phyloP scores from a whole-genome alignment of 73 alveolate genomes.

The Halteria grandinella region DNA sequence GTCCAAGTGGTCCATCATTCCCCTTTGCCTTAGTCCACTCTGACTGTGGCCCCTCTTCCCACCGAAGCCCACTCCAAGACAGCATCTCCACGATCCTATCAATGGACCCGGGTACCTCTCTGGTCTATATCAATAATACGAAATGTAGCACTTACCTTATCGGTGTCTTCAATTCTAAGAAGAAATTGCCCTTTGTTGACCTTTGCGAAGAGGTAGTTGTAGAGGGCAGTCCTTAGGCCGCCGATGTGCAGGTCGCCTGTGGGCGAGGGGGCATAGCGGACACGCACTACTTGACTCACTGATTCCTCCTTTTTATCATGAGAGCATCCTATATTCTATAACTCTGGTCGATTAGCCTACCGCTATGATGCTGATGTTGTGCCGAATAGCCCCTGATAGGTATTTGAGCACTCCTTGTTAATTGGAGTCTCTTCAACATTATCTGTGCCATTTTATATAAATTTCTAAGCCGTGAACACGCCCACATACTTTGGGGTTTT shows the following conservation, averaged over 20 bases:
- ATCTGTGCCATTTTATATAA: too few relatives aligned
- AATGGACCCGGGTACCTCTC: conserved; percentile 66
- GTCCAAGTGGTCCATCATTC: conserved; percentile 69
- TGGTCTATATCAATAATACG: conserved; percentile 4
- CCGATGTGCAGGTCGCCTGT: conserved; percentile 76
- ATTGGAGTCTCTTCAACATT: too few relatives aligned
- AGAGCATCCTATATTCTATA: too few relatives aligned
- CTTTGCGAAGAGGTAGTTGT: conserved; percentile 74
- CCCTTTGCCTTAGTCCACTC: neutral
- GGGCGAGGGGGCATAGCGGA: conserved; percentile 74
- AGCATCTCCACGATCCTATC: conserved; percentile 56
- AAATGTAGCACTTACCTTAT: conserved; percentile 29
- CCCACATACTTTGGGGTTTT: too few relatives aligned
- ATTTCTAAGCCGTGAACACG: too few relatives aligned
- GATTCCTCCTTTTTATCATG: too few relatives aligned
- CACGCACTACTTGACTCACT: conserved; percentile 56
- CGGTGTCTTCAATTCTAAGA: conserved; percentile 75
- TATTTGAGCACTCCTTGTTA: too few relatives aligned
- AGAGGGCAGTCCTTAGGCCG: conserved; percentile 75
- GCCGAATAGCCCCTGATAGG: too few relatives aligned
- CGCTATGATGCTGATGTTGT: too few relatives aligned
- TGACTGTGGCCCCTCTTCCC: conserved; percentile 79
- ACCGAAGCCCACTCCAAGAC: conserved; percentile 58
- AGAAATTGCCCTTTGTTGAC: conserved; percentile 67
- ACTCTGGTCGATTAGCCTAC: too few relatives aligned